A percentile compares a stretch with the other conserved stretches of the same genome.
These are phyloP conservation scores for Leccinum rimulosum DNA, from an alignment of 768 basidiomycete species.

Conservation along the genomic window DNA sequence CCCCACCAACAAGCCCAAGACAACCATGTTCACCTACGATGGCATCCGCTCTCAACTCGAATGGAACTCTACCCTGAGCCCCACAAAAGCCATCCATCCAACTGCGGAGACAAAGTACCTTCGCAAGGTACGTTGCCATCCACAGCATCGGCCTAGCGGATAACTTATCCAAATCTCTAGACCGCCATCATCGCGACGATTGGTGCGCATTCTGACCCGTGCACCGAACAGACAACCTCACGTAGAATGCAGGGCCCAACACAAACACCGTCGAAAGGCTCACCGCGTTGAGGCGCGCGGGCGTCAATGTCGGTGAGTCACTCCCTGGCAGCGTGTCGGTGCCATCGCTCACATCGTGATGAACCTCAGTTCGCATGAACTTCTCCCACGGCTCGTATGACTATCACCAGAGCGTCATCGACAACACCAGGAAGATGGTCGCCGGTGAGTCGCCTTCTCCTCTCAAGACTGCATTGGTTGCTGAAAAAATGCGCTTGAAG, in stretches of 20 bases:
- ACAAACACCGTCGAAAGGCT: slow-evolving; percentile 91
- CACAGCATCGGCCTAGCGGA: background rate
- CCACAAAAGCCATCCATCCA: slow-evolving; percentile 65
- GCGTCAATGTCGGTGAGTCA: slow-evolving; percentile 92
- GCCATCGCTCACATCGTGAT: slow-evolving; percentile 9
- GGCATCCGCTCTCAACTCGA: slow-evolving; percentile 81
- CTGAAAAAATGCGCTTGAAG: slow-evolving; percentile 11
- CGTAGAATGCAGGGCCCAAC: slow-evolving; percentile 70
- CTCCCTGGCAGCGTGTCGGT: background rate
- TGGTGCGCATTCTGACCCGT: slow-evolving; percentile 48
- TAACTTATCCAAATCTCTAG: slow-evolving; percentile 41
- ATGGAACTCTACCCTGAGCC: slow-evolving; percentile 85
- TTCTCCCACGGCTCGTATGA: slow-evolving; percentile 99
- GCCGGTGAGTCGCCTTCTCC: slow-evolving; percentile 47
- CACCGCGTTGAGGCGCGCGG: slow-evolving; percentile 77
- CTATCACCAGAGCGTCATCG: slow-evolving; percentile 98
- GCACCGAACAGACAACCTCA: slow-evolving; percentile 4
- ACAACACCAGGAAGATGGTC: slow-evolving; percentile 90
- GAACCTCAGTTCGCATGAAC: slow-evolving; percentile 91
- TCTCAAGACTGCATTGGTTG: background rate
- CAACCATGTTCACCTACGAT: slow-evolving; percentile 52
- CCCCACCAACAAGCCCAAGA: slow-evolving; percentile 8
- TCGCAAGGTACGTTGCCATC: slow-evolving; percentile 70
- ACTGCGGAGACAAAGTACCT: slow-evolving; percentile 80
- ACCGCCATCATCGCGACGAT: slow-evolving; percentile 99